Evolutionary conservation across 208 protist genomes (phyloP), one percentile per base, ranked within the genome.

Genomic region (Trypanosoma boissoni): DNA sequence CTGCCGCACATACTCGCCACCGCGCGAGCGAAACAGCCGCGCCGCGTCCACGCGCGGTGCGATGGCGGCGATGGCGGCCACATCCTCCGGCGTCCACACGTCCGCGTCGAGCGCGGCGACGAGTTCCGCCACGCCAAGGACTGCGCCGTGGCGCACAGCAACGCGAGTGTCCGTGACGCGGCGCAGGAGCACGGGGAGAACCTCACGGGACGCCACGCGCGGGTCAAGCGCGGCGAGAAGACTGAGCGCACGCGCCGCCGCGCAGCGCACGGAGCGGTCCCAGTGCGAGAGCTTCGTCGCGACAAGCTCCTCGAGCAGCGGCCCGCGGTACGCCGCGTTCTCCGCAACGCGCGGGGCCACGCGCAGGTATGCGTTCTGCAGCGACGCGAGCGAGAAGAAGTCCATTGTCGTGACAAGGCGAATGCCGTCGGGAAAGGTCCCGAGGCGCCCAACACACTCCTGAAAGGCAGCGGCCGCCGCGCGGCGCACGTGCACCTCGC

Each of bases 391-490:
- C 0, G 96, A 67, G 60, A 98, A 98, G 76, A 98, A 99, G 78
- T 99, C 97, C 21, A 97, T 97, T 6, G 68, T 76, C 3, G 88
- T 97, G 10, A 99, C 78, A 27, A 99, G 89, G 45, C 91, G 93
- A 65, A 99, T 99, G 23, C 98, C 98, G 61, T 99, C 71, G 6
- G 96, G 94, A 62, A 98, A 98, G 66, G 76, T 97, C 16, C 90
- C 94, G 28, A 94, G 86, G 12, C 93, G 74, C 18, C 95, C 93
- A 29, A 97, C 94, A 42, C 83, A 90, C 76, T 98, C 92, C 70
- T 98, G 94, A 61, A 97, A 96, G 12, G 94, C 94, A 12, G 94
- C 94, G 4, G 92, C 72, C 3, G 94, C 94, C 14, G 94, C 92
- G 24, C 92, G 87, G 9, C 92, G 83, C n/a, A 96, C 91, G 53